phyloP scores from a whole-genome alignment of 805 yeast species.

The Saturnispora zaruensis region DNA sequence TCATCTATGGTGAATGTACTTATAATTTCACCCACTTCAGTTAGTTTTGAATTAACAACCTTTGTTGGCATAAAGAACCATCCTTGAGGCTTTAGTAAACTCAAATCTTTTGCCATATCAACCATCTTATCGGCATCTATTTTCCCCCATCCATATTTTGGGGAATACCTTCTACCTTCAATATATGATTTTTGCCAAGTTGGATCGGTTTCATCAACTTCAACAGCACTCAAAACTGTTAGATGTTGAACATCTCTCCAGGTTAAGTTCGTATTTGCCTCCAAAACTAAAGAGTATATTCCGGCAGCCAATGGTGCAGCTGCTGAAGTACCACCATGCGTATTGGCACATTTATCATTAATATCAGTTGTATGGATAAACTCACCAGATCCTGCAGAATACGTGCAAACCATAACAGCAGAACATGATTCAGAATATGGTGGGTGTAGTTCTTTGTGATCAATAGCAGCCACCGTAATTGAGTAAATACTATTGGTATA shows the following conservation, averaged over 20 bases:
- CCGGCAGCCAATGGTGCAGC: constrained; percentile 99
- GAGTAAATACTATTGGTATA: constrained; percentile 94
- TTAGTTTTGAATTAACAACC: constrained; percentile 26
- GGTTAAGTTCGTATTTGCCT: constrained; percentile 77
- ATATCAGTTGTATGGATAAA: constrained; percentile 85
- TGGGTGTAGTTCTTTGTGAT: constrained; percentile 80
- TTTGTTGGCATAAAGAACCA: constrained; percentile 52
- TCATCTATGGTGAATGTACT: constrained; percentile 38
- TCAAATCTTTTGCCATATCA: constrained; percentile 52
- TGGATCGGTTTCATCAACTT: constrained; percentile 58
- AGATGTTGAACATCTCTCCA: constrained; percentile 96
- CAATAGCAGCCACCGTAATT: constrained; percentile 90
- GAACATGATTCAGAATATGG: constrained; percentile 86
- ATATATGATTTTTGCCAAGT: constrained; percentile 67
- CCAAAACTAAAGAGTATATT: constrained; percentile 72
- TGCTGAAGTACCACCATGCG: constrained; percentile 96
- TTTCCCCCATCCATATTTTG: constrained; percentile 86
- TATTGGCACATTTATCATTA: constrained; percentile 54
- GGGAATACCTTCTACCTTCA: constrained; percentile 61
- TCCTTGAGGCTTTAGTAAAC: constrained; percentile 79
- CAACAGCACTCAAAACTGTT: constrained; percentile 60
- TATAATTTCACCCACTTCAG: constrained; percentile 21
- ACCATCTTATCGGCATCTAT: constrained; percentile 75
- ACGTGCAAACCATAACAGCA: constrained; percentile 90
- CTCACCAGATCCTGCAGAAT: constrained; percentile 85